phyloP scores from a whole-genome alignment of 1,284 basidiomycete genomes.

The Ceratobasidium sp. region DNA sequence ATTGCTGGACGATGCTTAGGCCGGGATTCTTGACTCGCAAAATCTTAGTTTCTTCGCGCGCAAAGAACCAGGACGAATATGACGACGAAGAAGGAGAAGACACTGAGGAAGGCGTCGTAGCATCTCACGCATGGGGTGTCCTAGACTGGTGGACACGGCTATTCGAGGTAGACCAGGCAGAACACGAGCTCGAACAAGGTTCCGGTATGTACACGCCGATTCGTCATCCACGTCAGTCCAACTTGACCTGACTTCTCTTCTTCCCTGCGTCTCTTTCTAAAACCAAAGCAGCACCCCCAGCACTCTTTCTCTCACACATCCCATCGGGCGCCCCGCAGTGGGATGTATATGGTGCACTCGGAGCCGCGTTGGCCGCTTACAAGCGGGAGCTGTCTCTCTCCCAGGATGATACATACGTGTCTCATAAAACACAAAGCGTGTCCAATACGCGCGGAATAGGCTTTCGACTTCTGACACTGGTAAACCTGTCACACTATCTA shows the following conservation, averaged over 20 bases:
- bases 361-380: too few relatives aligned
- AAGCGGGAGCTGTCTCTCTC: too few relatives aligned
- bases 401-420: not conserved
- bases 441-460: not conserved
- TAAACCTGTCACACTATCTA: not conserved
- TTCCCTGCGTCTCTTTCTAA: constrained; percentile 8
- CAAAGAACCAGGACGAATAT: not conserved
- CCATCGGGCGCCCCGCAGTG: constrained; percentile 21
- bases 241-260: too few relatives aligned
- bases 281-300: constrained; percentile 7
- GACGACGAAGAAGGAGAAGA: not conserved
- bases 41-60: too few relatives aligned
- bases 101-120: not conserved
- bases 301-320: constrained; percentile 28
- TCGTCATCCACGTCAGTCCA: not conserved
- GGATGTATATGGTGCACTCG: constrained; percentile 2
- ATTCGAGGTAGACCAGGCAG: constrained; percentile 13
- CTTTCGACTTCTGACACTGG: constrained; percentile 14
- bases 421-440: not conserved
- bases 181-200: not conserved
- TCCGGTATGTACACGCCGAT: not conserved
- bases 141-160: constrained; percentile 11
- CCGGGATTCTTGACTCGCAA: constrained; percentile 5
- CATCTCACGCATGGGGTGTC: constrained; percentile 20
- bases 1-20: constrained; percentile 21